These are phyloP conservation scores for Blumeria graminis DNA, from an alignment of 2,329 filamentous ascomycete species.

Conservation along the genomic window DNA sequence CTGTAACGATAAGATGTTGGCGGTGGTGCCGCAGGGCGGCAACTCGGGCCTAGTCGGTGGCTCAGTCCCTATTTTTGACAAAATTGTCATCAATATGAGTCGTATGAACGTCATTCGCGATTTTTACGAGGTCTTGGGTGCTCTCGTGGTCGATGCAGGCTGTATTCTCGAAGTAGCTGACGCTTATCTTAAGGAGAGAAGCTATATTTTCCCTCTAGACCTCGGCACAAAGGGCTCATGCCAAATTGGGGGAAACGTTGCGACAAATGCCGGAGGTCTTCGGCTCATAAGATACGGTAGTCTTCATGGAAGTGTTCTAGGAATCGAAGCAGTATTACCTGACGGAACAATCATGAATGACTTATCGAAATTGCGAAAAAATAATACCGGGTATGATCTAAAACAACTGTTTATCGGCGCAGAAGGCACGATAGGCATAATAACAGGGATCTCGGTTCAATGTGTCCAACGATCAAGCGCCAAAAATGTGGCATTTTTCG, in stretches of 20 bases:
- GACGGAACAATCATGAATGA: slow-evolving; percentile 85
- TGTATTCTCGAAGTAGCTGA: slow-evolving; percentile 79
- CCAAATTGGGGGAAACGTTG: slow-evolving; percentile 85
- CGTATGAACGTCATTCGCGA: slow-evolving; percentile 80
- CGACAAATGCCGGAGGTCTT: slow-evolving; percentile 85
- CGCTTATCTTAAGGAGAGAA: slow-evolving; percentile 56
- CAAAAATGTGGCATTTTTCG: slow-evolving; percentile 87
- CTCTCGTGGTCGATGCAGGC: slow-evolving; percentile 74
- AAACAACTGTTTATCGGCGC: slow-evolving; percentile 93
- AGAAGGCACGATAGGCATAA: slow-evolving; percentile 84
- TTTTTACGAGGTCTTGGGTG: slow-evolving; percentile 82
- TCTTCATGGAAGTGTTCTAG: slow-evolving; percentile 77
- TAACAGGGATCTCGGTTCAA: slow-evolving; percentile 72
- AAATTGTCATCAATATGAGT: slow-evolving; percentile 78
- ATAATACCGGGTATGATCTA: slow-evolving; percentile 95
- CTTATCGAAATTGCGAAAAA: slow-evolving; percentile 72
- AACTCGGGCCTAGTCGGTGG: slow-evolving; percentile 93
- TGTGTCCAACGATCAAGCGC: slow-evolving; percentile 73
- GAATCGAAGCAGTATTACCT: slow-evolving; percentile 77
- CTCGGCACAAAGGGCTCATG: slow-evolving; percentile 96
- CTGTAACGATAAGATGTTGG: slow-evolving; percentile 80
- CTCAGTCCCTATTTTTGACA: slow-evolving; percentile 90
- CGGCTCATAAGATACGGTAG: slow-evolving; percentile 80
- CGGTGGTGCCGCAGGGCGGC: slow-evolving; percentile 88
- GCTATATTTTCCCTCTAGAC: slow-evolving; percentile 84